phyloP scores from a whole-genome alignment of 2,329 filamentous ascomycete genomes.

The Aspergillus terreus region DNA sequence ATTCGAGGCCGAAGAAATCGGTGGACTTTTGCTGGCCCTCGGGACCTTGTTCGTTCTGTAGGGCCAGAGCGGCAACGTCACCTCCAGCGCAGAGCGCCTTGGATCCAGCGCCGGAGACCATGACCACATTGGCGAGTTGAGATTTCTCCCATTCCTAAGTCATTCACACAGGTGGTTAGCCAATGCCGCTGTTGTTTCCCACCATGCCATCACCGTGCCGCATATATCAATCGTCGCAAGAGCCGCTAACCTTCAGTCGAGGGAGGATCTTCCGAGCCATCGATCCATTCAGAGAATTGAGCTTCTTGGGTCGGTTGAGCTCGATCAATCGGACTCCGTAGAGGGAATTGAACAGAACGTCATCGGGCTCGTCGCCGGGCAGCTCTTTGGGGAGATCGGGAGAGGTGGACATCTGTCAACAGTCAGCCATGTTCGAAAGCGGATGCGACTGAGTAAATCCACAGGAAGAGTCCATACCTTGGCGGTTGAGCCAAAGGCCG shows the following conservation, averaged over 20 bases:
- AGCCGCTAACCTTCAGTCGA: conserved; percentile 57
- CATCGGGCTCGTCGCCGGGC: conserved; percentile 71
- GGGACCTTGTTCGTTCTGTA: conserved; percentile 63
- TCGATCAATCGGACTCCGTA: conserved; percentile 90
- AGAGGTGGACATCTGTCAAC: conserved; percentile 42
- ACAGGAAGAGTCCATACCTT: conserved; percentile 43
- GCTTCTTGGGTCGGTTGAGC: conserved; percentile 87
- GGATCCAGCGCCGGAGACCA: conserved; percentile 84
- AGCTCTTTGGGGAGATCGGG: conserved; percentile 49
- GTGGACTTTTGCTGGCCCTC: conserved; percentile 71
- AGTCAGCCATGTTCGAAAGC: neutral
- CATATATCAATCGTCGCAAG: neutral
- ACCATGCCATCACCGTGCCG: neutral
- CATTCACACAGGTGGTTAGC: neutral
- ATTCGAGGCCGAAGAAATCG: conserved; percentile 92
- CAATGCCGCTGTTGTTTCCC: neutral
- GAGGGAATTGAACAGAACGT: conserved; percentile 86
- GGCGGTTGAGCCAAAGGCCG: conserved; percentile 52
- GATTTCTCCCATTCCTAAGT: conserved; percentile 84
- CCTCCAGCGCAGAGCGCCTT: conserved; percentile 90
- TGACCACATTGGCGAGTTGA: conserved; percentile 84
- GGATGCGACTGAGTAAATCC: neutral
- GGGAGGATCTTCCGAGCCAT: conserved; percentile 96
- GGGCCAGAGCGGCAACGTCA: conserved; percentile 76
- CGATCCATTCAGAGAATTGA: conserved; percentile 87